Evolutionary conservation across 805 yeast genomes (phyloP), one percentile per base, ranked within the genome.

Genomic region (Debaryomyces hansenii): DNA sequence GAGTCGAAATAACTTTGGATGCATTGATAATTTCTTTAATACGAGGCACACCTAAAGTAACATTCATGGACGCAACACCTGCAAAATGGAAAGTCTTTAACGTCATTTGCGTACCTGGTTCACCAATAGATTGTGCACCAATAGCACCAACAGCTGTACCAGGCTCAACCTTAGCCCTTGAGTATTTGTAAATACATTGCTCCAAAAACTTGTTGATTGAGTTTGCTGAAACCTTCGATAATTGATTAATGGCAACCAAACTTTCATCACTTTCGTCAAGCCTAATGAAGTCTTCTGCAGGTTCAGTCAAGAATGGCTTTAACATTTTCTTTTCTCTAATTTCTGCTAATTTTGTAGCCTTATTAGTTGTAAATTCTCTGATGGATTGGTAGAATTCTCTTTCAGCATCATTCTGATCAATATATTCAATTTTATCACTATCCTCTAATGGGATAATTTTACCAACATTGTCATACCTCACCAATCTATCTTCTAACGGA

Each of bases 81-180:
- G 99, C 99, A 78, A 94, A 94, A 77, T 94, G 99, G 89, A 92
- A 92, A 57, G 85, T 80, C 63, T 80, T 80, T 65, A 80, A 78
- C 4, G 99, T 94, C 99, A 94, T 94, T 72, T 94, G 99, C 0
- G 99, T 94, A 66, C 98, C 99, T 18, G 99, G 99, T 64, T 92
- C 99, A 72, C 99, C 99, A 74, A 94, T 94, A 37, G 97, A 89
- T 65, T 94, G 99, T 0, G 99, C 99, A 56, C 98, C 99, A 70
- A 94, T 91, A 20, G 99, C 98, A 55, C 99, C 99, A 45, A 94
- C 98, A 2, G 99, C 99, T 4, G 99, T 94, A 51, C 98, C 99
- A 1, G 99, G 99, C 66, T 94, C 99, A 14, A 94, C 97, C 69
- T 84, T 85, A 6, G 99, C 97, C 55, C 85, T 78, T 45, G 82